Base-by-base conservation (phyloP, 768 basidiomycete species). In the Daedaleopsis sinensis region DNA sequence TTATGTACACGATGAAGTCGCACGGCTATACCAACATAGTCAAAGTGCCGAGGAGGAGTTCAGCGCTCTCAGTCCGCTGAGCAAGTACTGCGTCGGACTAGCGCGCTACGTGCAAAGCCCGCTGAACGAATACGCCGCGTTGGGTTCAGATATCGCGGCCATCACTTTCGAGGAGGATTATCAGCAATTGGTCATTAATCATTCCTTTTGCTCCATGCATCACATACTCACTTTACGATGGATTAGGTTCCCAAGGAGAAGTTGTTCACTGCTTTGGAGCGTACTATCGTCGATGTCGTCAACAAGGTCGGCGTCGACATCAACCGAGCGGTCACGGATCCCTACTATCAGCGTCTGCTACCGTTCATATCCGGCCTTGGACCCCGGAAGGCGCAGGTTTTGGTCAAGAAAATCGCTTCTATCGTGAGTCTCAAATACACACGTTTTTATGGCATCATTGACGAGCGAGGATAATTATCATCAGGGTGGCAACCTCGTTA, bases 231-330 rank as follows among this genome's bases (percentile, higher is more conserved):
- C 27, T 32, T 3, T 32, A 3, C 7, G 7, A 3, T 7, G 27
- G 3, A 32, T 1, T 16, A 98, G 94, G 82, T 98, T 44, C 88
- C 96, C 0, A 80, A 78, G 63, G 96, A 97, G 68, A 97, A 96
- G 72, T 78, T 98, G 15, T 73, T 94, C 51, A 74, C 80, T 6
- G 85, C 88, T 0, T 84, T 97, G 43, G 97, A 99, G 73, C 87
- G 93, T 43, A 88, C 85, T 27, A 78, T 99, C 39, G 93, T 97
- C 58, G 96, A 98, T 72, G 80, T 93, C 27, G 90, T 92, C 58
- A 98, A 96, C 75, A 87, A 87, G 70, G 89, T 96, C 62, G 97
- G 97, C 35, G 95, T 98, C 48, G 96, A 98, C 72, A 91, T 99
- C 78, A 98, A 99, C 72, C 89, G 90, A 35, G 93, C 94, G 37